Evolutionary conservation across 1,139 yeast genomes (phyloP), one percentile per base, ranked within the genome.

Genomic region (Eremothecium cymbalariae): DNA sequence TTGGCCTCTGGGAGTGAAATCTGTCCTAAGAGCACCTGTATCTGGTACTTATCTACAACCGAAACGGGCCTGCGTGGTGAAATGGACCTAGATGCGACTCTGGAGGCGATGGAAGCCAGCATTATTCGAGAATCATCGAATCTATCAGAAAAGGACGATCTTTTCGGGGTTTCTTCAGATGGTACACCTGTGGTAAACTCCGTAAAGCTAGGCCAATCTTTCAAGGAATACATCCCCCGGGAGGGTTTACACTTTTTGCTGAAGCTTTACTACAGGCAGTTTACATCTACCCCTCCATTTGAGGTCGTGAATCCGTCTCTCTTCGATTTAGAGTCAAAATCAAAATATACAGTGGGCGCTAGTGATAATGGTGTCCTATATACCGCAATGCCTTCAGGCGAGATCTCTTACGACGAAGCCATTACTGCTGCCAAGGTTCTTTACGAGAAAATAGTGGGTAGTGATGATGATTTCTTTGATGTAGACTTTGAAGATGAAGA

Each of bases 401-500:
- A 88, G 52, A 72, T 88, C 28, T 79, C 94, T 31, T 88, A 86
- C 57, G 97, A 88, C 55, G 97, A 95, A 18, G 72, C 82, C 8
- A 74, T 88, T 17, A 74, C 86, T 6, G 90, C 84, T 42, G 86
- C 88, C n/a, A 78, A 77, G 51, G 64, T 72, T 16, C 57, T 88
- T 28, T 90, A 83, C 56, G 77, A 74, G 40, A 67, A 71, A 41
- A 74, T 88, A 43, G 93, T 93, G 4, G 97, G 97, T 3, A 73
- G 94, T 4, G 94, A 83, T 53, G 97, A 88, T 48, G 97, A 88
- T 59, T 88, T 88, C 61, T 88, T 88, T 52, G 95, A 85, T 58
- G 85, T 88, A 22, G 97, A 88, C 59, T 88, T 88, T 54, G 97
- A 88, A 60, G 97, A 88, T 55, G 95, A 86, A 14, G 95, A 83